These are phyloP conservation scores for Shiraia bambusicola DNA, from an alignment of 2,329 filamentous ascomycete genomes.

Conservation along the genomic window DNA sequence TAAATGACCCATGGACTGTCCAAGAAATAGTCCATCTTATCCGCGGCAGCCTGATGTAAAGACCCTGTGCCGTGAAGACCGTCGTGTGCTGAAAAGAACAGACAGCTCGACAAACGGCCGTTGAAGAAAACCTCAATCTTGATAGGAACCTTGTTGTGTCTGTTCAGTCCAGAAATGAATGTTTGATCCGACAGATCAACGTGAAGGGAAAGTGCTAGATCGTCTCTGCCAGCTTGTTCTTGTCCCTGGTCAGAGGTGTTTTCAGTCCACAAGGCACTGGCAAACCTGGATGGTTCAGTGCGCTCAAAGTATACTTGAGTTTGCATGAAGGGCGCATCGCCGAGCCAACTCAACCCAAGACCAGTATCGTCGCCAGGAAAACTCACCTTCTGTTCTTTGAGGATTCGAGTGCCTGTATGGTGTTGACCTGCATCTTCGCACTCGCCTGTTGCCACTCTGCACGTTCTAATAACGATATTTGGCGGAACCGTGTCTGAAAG, in stretches of 20 bases:
- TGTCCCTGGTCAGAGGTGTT: too few relatives aligned
- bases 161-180: conserved; percentile 26
- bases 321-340: conserved; percentile 36
- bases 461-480: conserved; percentile 24
- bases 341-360: conserved; percentile 33
- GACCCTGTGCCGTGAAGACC: conserved; percentile 16
- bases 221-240: conserved; percentile 12
- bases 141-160: conserved; percentile 34
- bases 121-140: conserved; percentile 54
- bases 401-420: conserved; percentile 18
- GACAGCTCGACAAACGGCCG: conserved; percentile 44
- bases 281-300: neutral
- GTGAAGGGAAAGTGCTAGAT: conserved; percentile 27
- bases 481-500: conserved; percentile 32
- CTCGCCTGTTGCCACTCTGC: conserved; percentile 20
- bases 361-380: conserved; percentile 27
- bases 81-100: conserved; percentile 28
- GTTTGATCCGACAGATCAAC: conserved; percentile 35
- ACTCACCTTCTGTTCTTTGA: conserved; percentile 28
- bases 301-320: conserved; percentile 15
- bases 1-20: conserved; percentile 51
- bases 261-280: too few relatives aligned
- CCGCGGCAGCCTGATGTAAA: conserved; percentile 40
- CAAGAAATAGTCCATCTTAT: conserved; percentile 40
- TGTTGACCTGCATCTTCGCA: conserved; percentile 22